A percentile compares a stretch with the other conserved stretches of the same genome.
These are phyloP conservation scores for Cystofilobasidium macerans DNA, from an alignment of 768 basidiomycete species.

Conservation along the genomic window DNA sequence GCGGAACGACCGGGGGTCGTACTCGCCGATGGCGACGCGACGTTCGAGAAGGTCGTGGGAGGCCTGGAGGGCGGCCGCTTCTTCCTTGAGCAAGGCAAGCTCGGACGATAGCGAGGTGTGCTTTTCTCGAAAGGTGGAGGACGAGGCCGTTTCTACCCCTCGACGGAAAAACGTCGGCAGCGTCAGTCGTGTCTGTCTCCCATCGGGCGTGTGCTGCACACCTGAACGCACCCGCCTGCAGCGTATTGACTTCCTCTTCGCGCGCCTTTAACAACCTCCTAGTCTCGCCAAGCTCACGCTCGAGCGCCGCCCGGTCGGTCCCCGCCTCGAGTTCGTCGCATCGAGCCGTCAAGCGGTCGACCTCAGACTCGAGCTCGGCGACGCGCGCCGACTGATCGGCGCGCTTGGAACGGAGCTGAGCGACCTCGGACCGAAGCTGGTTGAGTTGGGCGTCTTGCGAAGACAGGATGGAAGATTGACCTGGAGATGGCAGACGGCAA, in stretches of 20 bases:
- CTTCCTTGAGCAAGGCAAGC: neutral
- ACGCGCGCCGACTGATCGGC: conserved; percentile 5
- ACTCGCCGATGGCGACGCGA: conserved; percentile 61
- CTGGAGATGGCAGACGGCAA: neutral
- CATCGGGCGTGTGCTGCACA: neutral
- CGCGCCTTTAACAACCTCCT: neutral
- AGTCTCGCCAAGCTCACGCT: neutral
- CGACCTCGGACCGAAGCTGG: neutral
- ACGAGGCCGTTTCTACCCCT: neutral
- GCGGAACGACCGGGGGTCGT: conserved; percentile 61
- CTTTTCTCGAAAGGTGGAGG: neutral
- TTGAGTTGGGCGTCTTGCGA: conserved; percentile 19
- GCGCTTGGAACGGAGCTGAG: neutral
- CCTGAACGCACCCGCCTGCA: neutral
- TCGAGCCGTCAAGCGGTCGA: neutral
- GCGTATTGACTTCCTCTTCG: neutral
- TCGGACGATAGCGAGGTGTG: neutral
- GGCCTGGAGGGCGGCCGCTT: neutral
- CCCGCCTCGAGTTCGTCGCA: conserved; percentile 5
- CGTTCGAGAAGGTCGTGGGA: conserved; percentile 52
- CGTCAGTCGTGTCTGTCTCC: neutral
- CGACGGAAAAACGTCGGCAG: neutral
- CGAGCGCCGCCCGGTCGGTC: neutral
- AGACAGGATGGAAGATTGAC: conserved; percentile 1
- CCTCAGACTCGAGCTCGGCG: conserved; percentile 13